Evolutionary conservation across 306 rosid species (phyloP).

Genomic region (Quercus alba): DNA sequence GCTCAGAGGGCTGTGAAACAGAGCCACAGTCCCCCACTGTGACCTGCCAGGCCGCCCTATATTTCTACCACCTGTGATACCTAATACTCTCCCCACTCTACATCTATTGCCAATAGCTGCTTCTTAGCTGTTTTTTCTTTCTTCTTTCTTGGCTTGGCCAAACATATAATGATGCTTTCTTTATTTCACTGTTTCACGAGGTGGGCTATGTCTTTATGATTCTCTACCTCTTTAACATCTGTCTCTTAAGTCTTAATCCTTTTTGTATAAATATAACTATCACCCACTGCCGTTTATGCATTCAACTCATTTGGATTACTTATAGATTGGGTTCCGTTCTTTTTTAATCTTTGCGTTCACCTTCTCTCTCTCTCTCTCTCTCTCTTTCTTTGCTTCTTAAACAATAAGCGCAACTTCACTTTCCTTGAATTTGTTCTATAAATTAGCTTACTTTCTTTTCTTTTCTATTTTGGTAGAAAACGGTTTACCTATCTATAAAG

Average conservation of each 20-base stretch:
- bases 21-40: neutral
- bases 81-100: conserved; percentile 27
- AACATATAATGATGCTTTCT: conserved; percentile 7
- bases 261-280: conserved; percentile 3
- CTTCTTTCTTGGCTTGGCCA: conserved; percentile 1
- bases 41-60: conserved; percentile 58
- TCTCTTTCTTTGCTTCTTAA: neutral
- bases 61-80: conserved; percentile 46
- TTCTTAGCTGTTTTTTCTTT: conserved; percentile 41
- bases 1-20: neutral
- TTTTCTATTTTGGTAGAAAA: neutral
- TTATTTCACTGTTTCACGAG: conserved; percentile 38
- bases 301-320: neutral
- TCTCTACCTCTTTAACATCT: neutral
- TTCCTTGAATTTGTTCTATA: neutral
- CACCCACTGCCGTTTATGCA: neutral
- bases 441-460: neutral
- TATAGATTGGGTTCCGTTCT: neutral
- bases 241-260: neutral
- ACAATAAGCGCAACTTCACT: neutral
- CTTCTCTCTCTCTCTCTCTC: neutral
- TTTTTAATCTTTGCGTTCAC: neutral
- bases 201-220: conserved; percentile 17
- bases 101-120: conserved; percentile 30
- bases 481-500: neutral